Percentiles rank a stretch among this genome's conserved stretches.
Evolutionary conservation across 2,329 filamentous ascomycete species (phyloP).

Genomic region (Trichoderma koningii): DNA sequence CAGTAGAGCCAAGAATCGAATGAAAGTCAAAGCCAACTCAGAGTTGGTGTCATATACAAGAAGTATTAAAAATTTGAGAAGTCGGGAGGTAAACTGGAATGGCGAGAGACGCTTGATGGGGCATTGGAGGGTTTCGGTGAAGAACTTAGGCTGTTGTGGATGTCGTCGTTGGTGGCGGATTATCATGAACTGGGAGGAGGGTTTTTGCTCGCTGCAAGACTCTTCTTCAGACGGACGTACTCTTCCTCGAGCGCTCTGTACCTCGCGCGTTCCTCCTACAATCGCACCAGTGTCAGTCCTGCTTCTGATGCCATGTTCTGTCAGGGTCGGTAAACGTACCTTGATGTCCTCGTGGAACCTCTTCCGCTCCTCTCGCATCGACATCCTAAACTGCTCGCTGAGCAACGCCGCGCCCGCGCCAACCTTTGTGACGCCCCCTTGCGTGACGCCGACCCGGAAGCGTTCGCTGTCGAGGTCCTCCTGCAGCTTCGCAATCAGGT

Average conservation of each 20-base stretch:
- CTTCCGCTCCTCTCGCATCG: slow-evolving; percentile 59
- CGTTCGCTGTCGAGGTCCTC: slow-evolving; percentile 56
- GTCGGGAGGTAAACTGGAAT: slow-evolving; percentile 3
- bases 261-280: slow-evolving; percentile 53
- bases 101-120: slow-evolving; percentile 15
- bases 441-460: slow-evolving; percentile 46
- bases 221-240: slow-evolving; percentile 47
- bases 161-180: not conserved
- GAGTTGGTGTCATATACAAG: slow-evolving; percentile 24
- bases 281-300: slow-evolving; percentile 27
- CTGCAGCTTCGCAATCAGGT: slow-evolving; percentile 47
- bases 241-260: slow-evolving; percentile 55
- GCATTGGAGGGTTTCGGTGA: not conserved
- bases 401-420: slow-evolving; percentile 54
- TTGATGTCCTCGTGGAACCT: slow-evolving; percentile 58
- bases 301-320: not conserved
- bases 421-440: slow-evolving; percentile 39
- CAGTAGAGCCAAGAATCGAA: slow-evolving; percentile 13
- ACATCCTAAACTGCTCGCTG: slow-evolving; percentile 58
- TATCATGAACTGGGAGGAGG: slow-evolving; percentile 47
- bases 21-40: slow-evolving; percentile 5
- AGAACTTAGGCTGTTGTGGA: not conserved
- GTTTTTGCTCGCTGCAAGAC: slow-evolving; percentile 47
- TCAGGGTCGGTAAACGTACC: slow-evolving; percentile 40
- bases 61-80: slow-evolving; percentile 9